Conservation (phyloP, 805 yeast genomes). For the Kregervanrija delftensis region DNA sequence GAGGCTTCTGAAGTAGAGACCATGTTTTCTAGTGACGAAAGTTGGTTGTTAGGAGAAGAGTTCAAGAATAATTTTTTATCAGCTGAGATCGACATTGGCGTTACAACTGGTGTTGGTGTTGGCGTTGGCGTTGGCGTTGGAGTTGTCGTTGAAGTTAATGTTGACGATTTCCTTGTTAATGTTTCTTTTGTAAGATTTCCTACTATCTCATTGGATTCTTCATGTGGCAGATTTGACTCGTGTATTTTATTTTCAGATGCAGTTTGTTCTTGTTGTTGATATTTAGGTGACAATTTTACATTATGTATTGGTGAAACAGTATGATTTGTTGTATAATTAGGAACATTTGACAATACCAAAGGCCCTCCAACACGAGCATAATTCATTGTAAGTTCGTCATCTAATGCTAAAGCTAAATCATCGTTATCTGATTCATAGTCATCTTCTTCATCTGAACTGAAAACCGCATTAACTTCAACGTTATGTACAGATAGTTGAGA, state of each 20-base stretch:
- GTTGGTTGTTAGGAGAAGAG: constrained; percentile 7
- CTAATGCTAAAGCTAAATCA: constrained; percentile 6
- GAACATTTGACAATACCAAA: too few relatives aligned
- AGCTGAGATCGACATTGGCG: neutral
- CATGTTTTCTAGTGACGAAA: neutral
- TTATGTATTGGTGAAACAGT: too few relatives aligned
- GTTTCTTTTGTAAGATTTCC: neutral
- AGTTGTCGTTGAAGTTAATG: neutral
- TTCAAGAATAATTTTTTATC: constrained; percentile 5
- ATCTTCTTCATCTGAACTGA: neutral
- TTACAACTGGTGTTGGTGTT: neutral
- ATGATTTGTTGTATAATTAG: too few relatives aligned
- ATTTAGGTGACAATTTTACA: too few relatives aligned
- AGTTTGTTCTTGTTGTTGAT: too few relatives aligned
- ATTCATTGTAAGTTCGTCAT: constrained; percentile 10
- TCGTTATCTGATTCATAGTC: constrained; percentile 1
- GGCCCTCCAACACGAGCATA: neutral
- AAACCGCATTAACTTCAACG: too few relatives aligned
- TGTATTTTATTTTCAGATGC: too few relatives aligned
- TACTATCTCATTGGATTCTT: too few relatives aligned
- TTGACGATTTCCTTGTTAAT: neutral
- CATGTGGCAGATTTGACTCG: neutral
- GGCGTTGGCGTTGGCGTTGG: neutral
- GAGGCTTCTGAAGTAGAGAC: neutral
- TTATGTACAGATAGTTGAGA: too few relatives aligned